Evolutionary conservation across 371 early-diverging fungal species (phyloP), one percentile per base, ranked within the genome.

Genomic region (Mortierella sp.): DNA sequence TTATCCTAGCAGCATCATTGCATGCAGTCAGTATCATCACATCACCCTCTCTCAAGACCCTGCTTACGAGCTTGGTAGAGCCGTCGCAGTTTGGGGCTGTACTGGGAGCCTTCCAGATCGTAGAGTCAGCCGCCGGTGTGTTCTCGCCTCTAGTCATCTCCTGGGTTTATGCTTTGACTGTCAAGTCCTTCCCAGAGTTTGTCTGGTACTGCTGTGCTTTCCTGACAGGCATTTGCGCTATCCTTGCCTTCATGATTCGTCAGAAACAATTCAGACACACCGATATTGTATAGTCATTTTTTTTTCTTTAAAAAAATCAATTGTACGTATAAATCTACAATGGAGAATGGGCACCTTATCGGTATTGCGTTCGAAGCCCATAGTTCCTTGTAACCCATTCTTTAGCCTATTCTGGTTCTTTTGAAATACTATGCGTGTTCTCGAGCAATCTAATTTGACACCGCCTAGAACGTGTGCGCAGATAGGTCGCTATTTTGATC

Each of bases 71-170:
- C 2, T 47, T 85, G 25, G 87, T 88, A 19, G 68, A 80, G 29
- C 85, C 86, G 0, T 74, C 80, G 11, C 80, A 88, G 72, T 80
- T 86, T 50, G 89, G 87, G 4, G 84, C 85, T 19, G 60, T 84
- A n/a, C 58, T 86, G n/a, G 86, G 87, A 1, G 86, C 88, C 23
- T 25, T 84, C 19, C 84, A 86, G 14, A 80, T 84, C 14, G 46
- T 87, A n/a, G 89, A 89, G 48, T 68, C 88, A n/a, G 46, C 85
- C 60, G 81, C 82, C 23, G 73, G 88, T 63, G 82, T 82, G 69
- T 73, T 70, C 11, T 61, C 59, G 28, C 64, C 72, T 7, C 28
- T 73, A 0, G 63, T 81, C 44, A 66, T 74, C 59, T 68, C 67
- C 6, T 57, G 69, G 62, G 72, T 89, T 6, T 89, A 85, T 59